Base-by-base conservation (phyloP, 169 alveolate species). In the Cryptosporidium sp. region DNA sequence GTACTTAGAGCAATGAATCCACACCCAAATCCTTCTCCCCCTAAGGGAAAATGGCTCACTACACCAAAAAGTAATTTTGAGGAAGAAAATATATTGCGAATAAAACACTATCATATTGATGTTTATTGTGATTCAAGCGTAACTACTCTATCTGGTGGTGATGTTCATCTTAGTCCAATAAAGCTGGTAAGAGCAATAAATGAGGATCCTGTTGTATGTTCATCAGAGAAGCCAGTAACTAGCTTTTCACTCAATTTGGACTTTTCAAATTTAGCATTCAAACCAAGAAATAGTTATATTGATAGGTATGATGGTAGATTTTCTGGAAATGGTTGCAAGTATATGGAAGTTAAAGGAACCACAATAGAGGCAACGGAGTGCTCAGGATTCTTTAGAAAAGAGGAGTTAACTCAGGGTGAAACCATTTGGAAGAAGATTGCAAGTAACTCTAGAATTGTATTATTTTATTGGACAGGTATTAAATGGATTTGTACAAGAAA, bases 401-500 rank as follows among this genome's bases (percentile, higher is more conserved):
- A 62, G 26, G 35, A 80, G 9, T 29, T 62, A 5, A 31, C 35
- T 23, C 58, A 65, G 4, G 62, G 51, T 9, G 73, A 62, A 33
- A 31, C 26, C n/a, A 29, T 80, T 29, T 80, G 89, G 89, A 33
- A 33, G 18, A 80, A 62, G 45, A 61, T 80, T n/a, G 89, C 58
- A 16, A 80, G 89, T 8, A 80, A 80, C 44, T 60, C 68, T 1
- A 65, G 75, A 29, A 31, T 80, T 23, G 56, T 60, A 8, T 51
- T 80, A 62, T 80, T 80, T 33, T 80, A 80, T 62, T 80, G 89
- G 89, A 80, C 75, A 4, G 89, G 89, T 4, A 65, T 65, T 44
- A 80, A 67, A 18, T 80, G 89, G 89, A 80, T 80, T 60, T 80
- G 89, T 39, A 80, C 75, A 23, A 80, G 72, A 61, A 80, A 80